Evolutionary conservation across 192 early-diverging fungal species (phyloP).

Genomic region (Podila minutissima): DNA sequence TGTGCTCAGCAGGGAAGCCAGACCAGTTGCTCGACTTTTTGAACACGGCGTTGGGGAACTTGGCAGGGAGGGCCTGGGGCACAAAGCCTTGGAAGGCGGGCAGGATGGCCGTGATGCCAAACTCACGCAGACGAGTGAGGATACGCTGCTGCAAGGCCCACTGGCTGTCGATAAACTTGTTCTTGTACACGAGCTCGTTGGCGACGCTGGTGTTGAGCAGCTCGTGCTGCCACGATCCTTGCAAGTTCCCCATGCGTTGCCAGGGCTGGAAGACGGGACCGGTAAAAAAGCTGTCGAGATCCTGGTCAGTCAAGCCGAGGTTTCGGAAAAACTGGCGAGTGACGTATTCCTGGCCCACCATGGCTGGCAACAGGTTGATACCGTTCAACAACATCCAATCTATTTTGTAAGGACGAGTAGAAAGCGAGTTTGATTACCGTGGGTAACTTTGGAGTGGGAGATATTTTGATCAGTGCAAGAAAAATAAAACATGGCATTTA

Average conservation of each 20-base stretch:
- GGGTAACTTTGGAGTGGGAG: neutral
- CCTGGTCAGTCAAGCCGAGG: slow-evolving; percentile 6
- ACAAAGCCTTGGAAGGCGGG: slow-evolving; percentile 42
- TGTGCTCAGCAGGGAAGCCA: slow-evolving; percentile 17
- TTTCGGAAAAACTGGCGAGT: slow-evolving; percentile 7
- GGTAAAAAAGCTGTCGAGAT: slow-evolving; percentile 12
- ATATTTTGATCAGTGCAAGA: neutral
- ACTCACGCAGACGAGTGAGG: slow-evolving; percentile 9
- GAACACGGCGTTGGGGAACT: slow-evolving; percentile 24
- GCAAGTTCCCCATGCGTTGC: slow-evolving; percentile 24
- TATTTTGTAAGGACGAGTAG: neutral
- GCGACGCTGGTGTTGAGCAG: slow-evolving; percentile 12
- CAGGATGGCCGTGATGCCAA: slow-evolving; percentile 26
- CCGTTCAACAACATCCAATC: slow-evolving; percentile 26
- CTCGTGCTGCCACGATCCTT: slow-evolving; percentile 24
- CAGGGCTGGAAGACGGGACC: slow-evolving; percentile 15
- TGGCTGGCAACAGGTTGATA: slow-evolving; percentile 16
- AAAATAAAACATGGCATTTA: slow-evolving; percentile 1
- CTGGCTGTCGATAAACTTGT: slow-evolving; percentile 33
- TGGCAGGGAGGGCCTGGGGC: slow-evolving; percentile 1
- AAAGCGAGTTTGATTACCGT: neutral
- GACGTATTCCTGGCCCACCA: slow-evolving; percentile 25
- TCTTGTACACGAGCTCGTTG: slow-evolving; percentile 41
- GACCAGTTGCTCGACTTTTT: slow-evolving; percentile 28
- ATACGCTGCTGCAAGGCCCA: slow-evolving; percentile 35